phyloP scores from a whole-genome alignment of 2,329 filamentous ascomycete genomes.

The Xylariaceae sp. region DNA sequence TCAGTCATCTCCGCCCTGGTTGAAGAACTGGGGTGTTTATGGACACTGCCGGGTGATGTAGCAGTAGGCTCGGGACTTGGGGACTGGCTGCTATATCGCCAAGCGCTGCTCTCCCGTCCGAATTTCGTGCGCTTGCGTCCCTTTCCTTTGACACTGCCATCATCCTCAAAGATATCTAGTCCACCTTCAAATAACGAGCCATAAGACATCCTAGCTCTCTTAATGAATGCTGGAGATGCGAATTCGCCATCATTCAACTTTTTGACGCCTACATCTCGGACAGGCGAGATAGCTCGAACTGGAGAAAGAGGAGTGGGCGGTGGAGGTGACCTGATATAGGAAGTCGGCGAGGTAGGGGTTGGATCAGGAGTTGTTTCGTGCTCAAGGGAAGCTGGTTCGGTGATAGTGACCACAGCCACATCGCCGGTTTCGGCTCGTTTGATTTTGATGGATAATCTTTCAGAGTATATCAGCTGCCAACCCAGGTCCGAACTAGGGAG shows the following conservation, averaged over 20 bases:
- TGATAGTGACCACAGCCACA: constrained; percentile 58
- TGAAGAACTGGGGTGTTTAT: constrained; percentile 29
- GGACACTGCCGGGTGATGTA: constrained; percentile 4
- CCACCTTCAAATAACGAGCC: constrained; percentile 68
- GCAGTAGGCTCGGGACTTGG: constrained; percentile 65
- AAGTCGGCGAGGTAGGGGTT: not conserved
- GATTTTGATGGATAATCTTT: constrained; percentile 53
- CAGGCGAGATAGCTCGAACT: constrained; percentile 27
- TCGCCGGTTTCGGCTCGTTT: constrained; percentile 54
- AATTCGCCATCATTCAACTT: constrained; percentile 60
- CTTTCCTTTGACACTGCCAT: constrained; percentile 63
- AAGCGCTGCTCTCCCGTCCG: constrained; percentile 68
- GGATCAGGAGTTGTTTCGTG: constrained; percentile 6
- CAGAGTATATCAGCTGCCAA: constrained; percentile 64
- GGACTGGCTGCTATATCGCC: constrained; percentile 76
- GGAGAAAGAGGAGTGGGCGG: not conserved
- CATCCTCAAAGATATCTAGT: constrained; percentile 74
- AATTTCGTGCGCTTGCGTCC: constrained; percentile 75
- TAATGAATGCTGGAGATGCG: constrained; percentile 81
- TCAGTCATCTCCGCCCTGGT: constrained; percentile 42
- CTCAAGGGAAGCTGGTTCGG: constrained; percentile 46
- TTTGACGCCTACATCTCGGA: constrained; percentile 45
- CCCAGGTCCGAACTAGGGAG: constrained; percentile 59
- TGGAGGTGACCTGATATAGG: not conserved
- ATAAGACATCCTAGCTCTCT: constrained; percentile 71